These are phyloP conservation scores for Hansenula lynferdii DNA, from an alignment of 1,139 yeast genomes.

Conservation along the genomic window DNA sequence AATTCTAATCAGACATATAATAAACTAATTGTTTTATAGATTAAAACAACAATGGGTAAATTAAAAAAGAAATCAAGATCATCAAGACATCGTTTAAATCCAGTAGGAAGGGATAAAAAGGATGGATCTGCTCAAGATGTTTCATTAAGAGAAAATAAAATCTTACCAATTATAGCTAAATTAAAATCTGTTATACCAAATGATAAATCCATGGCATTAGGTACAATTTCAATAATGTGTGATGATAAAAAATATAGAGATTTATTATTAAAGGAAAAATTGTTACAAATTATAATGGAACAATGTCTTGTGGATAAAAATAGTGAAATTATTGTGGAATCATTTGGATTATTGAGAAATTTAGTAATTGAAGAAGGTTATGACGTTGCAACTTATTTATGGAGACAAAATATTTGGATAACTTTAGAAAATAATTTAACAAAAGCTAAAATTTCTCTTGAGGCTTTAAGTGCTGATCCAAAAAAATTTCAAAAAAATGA, in stretches of 20 bases:
- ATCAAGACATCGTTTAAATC: constrained; percentile 49
- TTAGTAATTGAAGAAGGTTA: constrained; percentile 86
- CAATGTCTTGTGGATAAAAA: constrained; percentile 62
- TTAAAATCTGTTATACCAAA: constrained; percentile 59
- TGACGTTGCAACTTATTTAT: constrained; percentile 65
- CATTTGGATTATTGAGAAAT: constrained; percentile 77
- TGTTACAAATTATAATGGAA: constrained; percentile 60
- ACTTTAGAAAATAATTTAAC: constrained; percentile 45
- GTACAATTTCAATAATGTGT: constrained; percentile 64
- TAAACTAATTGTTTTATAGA: background rate
- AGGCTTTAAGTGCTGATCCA: constrained; percentile 29
- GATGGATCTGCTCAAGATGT: constrained; percentile 41
- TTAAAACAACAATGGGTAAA: constrained; percentile 56
- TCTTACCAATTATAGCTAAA: constrained; percentile 64
- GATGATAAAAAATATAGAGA: constrained; percentile 66
- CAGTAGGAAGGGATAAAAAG: constrained; percentile 24
- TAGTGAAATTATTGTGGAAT: constrained; percentile 72
- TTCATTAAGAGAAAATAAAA: constrained; percentile 46
- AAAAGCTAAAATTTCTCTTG: constrained; percentile 46
- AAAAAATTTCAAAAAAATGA: constrained; percentile 37
- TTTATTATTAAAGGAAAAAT: constrained; percentile 61
- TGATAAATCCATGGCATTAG: constrained; percentile 75
- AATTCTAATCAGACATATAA: background rate
- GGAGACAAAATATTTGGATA: constrained; percentile 77
- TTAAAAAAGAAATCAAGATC: constrained; percentile 66